Percentiles rank a stretch among this genome's conserved stretches.
These are phyloP conservation scores for Gossypium raimondii DNA, from an alignment of 345 rosid species.

Conservation along the genomic window DNA sequence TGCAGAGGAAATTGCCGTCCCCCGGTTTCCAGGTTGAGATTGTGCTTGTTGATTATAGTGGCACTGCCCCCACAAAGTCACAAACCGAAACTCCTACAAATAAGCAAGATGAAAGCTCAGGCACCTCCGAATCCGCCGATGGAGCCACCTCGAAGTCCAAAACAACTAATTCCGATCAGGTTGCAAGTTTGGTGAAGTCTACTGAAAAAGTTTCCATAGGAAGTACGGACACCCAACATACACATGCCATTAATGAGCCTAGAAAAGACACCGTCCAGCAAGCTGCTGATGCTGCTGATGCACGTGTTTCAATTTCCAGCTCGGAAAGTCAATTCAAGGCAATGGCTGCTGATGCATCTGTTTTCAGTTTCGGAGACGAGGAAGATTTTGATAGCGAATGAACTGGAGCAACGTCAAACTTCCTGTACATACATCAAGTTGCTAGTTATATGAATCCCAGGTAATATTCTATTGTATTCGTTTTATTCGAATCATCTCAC, in stretches of 20 bases:
- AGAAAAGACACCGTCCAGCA: conserved; percentile 12
- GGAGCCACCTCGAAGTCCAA: conserved; percentile 25
- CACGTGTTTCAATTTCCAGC: conserved; percentile 22
- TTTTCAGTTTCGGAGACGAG: conserved; percentile 65
- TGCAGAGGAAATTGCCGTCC: conserved; percentile 83
- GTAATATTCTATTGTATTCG: too few species aligned
- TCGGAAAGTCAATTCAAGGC: conserved; percentile 60
- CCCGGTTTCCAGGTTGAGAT: conserved; percentile 83
- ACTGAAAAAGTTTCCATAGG: conserved; percentile 51
- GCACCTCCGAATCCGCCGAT: conserved; percentile 26
- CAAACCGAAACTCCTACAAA: conserved; percentile 29
- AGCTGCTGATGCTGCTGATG: neutral
- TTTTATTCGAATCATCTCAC: too few species aligned
- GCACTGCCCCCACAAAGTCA: conserved; percentile 25
- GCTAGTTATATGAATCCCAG: neutral
- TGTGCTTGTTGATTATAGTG: conserved; percentile 47
- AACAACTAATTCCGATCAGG: conserved; percentile 35
- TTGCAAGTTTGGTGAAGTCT: conserved; percentile 34
- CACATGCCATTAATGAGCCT: neutral
- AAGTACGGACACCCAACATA: conserved; percentile 24
- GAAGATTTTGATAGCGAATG: conserved; percentile 74
- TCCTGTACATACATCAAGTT: conserved; percentile 20
- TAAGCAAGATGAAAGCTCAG: conserved; percentile 43
- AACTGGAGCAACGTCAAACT: conserved; percentile 1
- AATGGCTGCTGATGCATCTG: conserved; percentile 89